Evolutionary conservation across 768 basidiomycete species (phyloP).

Genomic region (Multifurca ochricompacta): DNA sequence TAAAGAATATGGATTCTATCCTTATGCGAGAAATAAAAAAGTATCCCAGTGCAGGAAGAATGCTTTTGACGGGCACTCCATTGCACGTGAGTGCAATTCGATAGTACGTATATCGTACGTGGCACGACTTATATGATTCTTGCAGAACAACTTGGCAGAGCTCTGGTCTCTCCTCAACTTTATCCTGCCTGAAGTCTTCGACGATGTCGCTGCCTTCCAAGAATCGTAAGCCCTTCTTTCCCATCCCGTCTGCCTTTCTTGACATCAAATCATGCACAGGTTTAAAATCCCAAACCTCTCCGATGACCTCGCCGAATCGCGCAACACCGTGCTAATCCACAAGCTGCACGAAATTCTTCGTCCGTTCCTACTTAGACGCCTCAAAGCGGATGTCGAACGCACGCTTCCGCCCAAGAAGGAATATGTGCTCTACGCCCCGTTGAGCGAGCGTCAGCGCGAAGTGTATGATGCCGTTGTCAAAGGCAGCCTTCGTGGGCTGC

Average conservation of each 20-base stretch:
- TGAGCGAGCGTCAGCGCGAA: slow-evolving; percentile 75
- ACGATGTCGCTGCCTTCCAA: slow-evolving; percentile 83
- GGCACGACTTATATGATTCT: background rate
- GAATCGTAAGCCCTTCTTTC: slow-evolving; percentile 51
- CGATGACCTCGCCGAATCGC: slow-evolving; percentile 45
- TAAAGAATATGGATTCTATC: slow-evolving; percentile 92
- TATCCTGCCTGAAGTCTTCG: slow-evolving; percentile 89
- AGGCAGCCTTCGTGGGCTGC: slow-evolving; percentile 58
- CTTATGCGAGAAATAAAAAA: slow-evolving; percentile 87
- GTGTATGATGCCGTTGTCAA: slow-evolving; percentile 75
- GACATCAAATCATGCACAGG: slow-evolving; percentile 30
- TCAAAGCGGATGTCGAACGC: slow-evolving; percentile 83
- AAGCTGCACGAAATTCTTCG: slow-evolving; percentile 87
- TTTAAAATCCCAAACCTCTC: slow-evolving; percentile 67
- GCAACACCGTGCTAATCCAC: slow-evolving; percentile 60
- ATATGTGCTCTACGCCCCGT: slow-evolving; percentile 88
- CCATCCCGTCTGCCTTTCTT: background rate
- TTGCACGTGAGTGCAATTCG: slow-evolving; percentile 58
- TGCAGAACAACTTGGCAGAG: slow-evolving; percentile 89
- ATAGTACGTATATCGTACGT: background rate
- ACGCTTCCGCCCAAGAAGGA: slow-evolving; percentile 87
- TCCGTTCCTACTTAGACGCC: slow-evolving; percentile 86
- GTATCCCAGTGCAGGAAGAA: slow-evolving; percentile 74
- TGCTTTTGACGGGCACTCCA: slow-evolving; percentile 95
- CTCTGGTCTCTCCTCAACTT: slow-evolving; percentile 95